Evolutionary conservation across 768 basidiomycete species (phyloP), one percentile per base, ranked within the genome.

Genomic region (Leccinum incarnatum): DNA sequence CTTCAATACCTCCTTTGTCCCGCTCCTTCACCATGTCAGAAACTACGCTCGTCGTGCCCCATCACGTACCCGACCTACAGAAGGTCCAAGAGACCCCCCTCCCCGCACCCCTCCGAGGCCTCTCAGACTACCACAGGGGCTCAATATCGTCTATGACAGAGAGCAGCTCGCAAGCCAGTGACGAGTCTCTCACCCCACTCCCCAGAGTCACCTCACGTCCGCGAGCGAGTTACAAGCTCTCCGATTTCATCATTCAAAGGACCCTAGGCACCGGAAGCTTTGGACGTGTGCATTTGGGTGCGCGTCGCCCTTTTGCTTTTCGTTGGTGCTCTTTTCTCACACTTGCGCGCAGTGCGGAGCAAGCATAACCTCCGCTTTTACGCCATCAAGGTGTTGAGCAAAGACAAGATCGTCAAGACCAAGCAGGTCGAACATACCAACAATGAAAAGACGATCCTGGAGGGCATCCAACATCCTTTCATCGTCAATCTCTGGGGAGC

Each of bases 391-490:
- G 94, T 98, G 8, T 78, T 98, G 62, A 89, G 83, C 77, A 98
- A 98, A 72, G 93, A 95, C 61, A 89, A 92, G 71, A 90, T 98
- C 55, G 91, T 93, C 55, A 84, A 82, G 64, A 84, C 93, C 74
- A 97, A 98, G 77, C 97, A 99, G 72, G 86, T 98, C 52, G 93
- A 98, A 69, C 97, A 99, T 67, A 98, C 97, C 47, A 97, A 95
- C 72, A 95, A 91, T 66, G 97, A 99, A 74, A 88, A 93, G 65
- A 79, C 79, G 51, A 94, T 98, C 75, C 84, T 99, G 37, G 83
- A 87, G 51, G 81, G 82, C 23, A 88, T 97, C 5, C 86, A 93
- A 58, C 93, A 98, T 72, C 89, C 94, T 2, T 93, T 98, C 75
- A 91, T 98, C 65, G 86, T 98, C 77, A 98, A 95, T 71, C 84